phyloP scores from a whole-genome alignment of 2,329 filamentous ascomycete species.

The Alternaria hordeiaustralica region DNA sequence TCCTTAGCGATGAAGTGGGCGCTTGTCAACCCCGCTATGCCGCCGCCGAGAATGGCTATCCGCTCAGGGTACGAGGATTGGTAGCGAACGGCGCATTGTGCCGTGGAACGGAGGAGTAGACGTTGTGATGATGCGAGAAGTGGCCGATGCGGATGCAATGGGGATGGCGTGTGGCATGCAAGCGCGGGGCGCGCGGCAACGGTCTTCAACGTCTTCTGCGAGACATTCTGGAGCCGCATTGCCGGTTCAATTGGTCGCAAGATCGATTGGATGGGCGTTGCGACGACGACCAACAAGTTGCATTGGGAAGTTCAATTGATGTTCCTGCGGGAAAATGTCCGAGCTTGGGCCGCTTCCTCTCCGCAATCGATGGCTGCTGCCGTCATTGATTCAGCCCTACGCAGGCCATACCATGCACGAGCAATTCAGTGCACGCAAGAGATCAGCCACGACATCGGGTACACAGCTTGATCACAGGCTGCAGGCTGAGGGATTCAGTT shows the following conservation, averaged over 20 bases:
- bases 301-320: constrained; percentile 1
- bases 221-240: constrained; percentile 48
- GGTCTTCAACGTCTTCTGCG: constrained; percentile 40
- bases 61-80: constrained; percentile 40
- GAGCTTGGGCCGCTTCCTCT: constrained; percentile 12
- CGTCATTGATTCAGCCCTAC: constrained; percentile 20
- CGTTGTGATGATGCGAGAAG: constrained; percentile 24
- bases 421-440: background rate
- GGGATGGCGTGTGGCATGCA: constrained; percentile 23
- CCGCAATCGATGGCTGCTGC: constrained; percentile 4
- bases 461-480: background rate
- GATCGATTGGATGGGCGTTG: constrained; percentile 1
- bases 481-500: background rate
- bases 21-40: constrained; percentile 59
- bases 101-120: constrained; percentile 3
- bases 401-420: constrained; percentile 3
- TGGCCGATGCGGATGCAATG: constrained; percentile 6
- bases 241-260: constrained; percentile 32
- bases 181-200: constrained; percentile 26
- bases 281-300: constrained; percentile 6
- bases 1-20: constrained; percentile 74
- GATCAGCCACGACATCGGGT: background rate
- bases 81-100: constrained; percentile 21
- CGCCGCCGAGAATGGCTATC: constrained; percentile 60
- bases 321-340: constrained; percentile 9